These are phyloP conservation scores for Echria macrotheca DNA, from an alignment of 495 filamentous ascomycete genomes.

Conservation along the genomic window DNA sequence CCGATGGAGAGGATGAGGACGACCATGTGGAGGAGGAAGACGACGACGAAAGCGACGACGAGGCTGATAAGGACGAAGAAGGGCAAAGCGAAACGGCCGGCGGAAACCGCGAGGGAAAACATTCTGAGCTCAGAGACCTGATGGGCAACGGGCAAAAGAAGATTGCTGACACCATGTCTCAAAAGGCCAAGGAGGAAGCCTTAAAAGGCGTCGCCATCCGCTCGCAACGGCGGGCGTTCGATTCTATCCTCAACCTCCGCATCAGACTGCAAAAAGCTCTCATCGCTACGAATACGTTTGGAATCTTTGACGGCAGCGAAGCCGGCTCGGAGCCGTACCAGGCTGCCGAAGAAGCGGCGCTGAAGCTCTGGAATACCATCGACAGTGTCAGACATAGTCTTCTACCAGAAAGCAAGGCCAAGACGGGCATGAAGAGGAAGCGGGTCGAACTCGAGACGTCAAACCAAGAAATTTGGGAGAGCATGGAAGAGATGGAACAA, in stretches of 20 bases:
- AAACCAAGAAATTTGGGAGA: slow-evolving; percentile 62
- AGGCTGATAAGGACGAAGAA: slow-evolving; percentile 35
- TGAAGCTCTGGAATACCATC: slow-evolving; percentile 81
- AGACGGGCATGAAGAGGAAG: slow-evolving; percentile 53
- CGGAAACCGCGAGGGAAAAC: slow-evolving; percentile 32
- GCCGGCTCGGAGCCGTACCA: slow-evolving; percentile 47
- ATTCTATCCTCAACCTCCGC: slow-evolving; percentile 76
- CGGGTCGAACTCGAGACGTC: slow-evolving; percentile 47
- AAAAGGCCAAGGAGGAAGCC: slow-evolving; percentile 70
- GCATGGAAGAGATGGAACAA: slow-evolving; percentile 62
- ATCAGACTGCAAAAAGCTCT: slow-evolving; percentile 90
- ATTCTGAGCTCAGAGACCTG: slow-evolving; percentile 48
- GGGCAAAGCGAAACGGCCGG: slow-evolving; percentile 28
- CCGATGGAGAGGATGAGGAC: slow-evolving; percentile 20
- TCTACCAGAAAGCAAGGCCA: slow-evolving; percentile 30
- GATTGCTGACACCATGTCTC: slow-evolving; percentile 62
- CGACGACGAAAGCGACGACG: slow-evolving; percentile 35
- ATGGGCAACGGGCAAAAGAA: slow-evolving; percentile 68
- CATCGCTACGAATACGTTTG: slow-evolving; percentile 70
- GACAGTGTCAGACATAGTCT: slow-evolving; percentile 61
- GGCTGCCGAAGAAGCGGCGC: slow-evolving; percentile 80
- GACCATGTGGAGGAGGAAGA: slow-evolving; percentile 29
- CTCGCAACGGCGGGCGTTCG: slow-evolving; percentile 73
- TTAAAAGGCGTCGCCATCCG: slow-evolving; percentile 83
- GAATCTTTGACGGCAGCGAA: slow-evolving; percentile 36